Conservation (phyloP, 2,329 filamentous ascomycete species). For the Juglanconis sp. region DNA sequence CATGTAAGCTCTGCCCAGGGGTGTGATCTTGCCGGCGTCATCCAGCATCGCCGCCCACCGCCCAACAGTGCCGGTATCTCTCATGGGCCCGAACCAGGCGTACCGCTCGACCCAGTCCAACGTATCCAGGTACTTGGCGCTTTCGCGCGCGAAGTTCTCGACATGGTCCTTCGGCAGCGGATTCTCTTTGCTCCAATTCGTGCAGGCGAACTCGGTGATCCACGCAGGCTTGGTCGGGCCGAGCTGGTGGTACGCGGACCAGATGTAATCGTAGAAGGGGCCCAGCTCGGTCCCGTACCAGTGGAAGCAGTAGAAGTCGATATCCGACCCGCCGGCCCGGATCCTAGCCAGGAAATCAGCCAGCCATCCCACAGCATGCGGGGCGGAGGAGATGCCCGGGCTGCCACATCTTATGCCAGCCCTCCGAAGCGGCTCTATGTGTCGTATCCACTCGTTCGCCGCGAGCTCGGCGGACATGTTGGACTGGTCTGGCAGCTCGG, state of each 20-base stretch:
- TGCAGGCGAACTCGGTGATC: constrained; percentile 25
- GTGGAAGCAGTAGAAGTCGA: constrained; percentile 24
- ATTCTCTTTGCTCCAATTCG: constrained; percentile 21
- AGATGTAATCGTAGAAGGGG: constrained; percentile 24
- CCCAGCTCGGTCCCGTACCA: constrained; percentile 24
- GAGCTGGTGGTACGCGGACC: constrained; percentile 22
- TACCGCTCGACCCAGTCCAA: constrained; percentile 25
- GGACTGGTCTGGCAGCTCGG: constrained; percentile 21
- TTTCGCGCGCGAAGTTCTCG: constrained; percentile 22
- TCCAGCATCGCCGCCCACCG: constrained; percentile 23
- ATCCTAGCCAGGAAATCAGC: constrained; percentile 18
- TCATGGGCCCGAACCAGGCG: constrained; percentile 24
- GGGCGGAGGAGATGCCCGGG: constrained; percentile 22
- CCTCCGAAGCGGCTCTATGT: constrained; percentile 19
- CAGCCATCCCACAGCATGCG: constrained; percentile 21
- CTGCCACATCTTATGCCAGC: constrained; percentile 19
- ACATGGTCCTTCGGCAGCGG: constrained; percentile 21
- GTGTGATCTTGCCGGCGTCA: constrained; percentile 18
- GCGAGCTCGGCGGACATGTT: constrained; percentile 22
- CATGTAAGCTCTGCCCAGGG: constrained; percentile 21
- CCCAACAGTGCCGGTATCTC: constrained; percentile 22
- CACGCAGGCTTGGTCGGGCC: constrained; percentile 21
- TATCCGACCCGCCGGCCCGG: constrained; percentile 17
- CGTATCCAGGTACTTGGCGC: constrained; percentile 22
- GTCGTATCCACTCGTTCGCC: constrained; percentile 21